Evolutionary conservation across 169 alveolate genomes (phyloP).

Genomic region (Plasmodium relictum): DNA sequence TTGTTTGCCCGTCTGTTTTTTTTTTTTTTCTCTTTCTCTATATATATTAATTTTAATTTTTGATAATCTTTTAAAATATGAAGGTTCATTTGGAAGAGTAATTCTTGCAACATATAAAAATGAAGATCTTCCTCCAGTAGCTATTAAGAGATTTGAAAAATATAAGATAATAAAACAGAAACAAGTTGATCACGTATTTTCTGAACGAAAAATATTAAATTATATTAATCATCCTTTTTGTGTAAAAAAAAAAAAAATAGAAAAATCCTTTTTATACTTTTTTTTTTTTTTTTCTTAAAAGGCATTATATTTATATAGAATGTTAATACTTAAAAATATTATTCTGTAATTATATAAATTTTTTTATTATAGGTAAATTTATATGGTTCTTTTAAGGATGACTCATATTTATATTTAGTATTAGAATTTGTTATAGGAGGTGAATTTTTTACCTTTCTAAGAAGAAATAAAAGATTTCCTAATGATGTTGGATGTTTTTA

Average conservation of each 20-base stretch:
- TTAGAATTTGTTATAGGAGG: constrained; percentile 98
- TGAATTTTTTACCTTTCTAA: constrained; percentile 94
- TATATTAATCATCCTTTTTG: constrained; percentile 96
- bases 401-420: constrained; percentile 92
- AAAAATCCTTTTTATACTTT: not conserved
- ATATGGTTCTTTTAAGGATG: constrained; percentile 92
- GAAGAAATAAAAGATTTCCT: constrained; percentile 93
- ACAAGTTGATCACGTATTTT: constrained; percentile 95
- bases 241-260: constrained; percentile 87
- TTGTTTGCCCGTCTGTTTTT: no score
- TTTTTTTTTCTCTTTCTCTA: no score
- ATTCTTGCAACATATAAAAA: constrained; percentile 89
- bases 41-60: no score
- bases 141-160: constrained; percentile 89
- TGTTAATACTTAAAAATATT: no score
- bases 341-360: no score
- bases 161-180: constrained; percentile 87
- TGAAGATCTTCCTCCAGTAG: constrained; percentile 82
- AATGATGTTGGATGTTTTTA: constrained; percentile 95
- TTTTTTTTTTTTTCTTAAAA: not conserved
- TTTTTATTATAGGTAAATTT: constrained; percentile 35
- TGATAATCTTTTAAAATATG: not conserved
- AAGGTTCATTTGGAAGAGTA: constrained; percentile 96
- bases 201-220: constrained; percentile 94
- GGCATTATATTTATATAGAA: not conserved